Evolutionary conservation across 2,329 filamentous ascomycete genomes (phyloP), one percentile per base, ranked within the genome.

Genomic region (Pseudodiploospora longispora): DNA sequence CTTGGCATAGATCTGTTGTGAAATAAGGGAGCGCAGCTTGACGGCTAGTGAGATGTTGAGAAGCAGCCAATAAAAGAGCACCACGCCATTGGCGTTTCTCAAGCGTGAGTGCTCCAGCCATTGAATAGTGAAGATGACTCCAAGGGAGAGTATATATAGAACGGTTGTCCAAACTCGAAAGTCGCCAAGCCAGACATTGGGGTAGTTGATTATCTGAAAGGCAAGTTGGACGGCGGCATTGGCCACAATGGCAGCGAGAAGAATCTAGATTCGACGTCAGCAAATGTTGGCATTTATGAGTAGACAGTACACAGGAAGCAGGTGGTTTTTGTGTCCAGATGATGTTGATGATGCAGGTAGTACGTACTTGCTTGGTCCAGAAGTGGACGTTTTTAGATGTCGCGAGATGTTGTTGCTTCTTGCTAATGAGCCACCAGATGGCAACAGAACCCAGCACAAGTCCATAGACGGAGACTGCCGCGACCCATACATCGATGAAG

Each of bases 401-500:
- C 1, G 78, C 76, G 42, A 80, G 59, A 27, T 57, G 47, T 33
- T 82, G 72, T 42, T 78, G 75, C 58, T 81, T 83, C 65, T 79
- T 85, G 54, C 74, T 80, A 44, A 89, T 63, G 42, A 97, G 71
- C 71, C 87, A 87, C 80, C 83, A 91, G 36, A 95, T 68, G 30
- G 91, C 88, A 38, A 82, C 74, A 6, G 81, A 74, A 46, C 93
- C 93, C 50, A 83, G 75, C 27, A 96, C 44, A 27, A 96, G 72
- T 10, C 91, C 90, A 68, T 84, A 94, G 10, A 74, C 74, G 6
- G 87, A 87, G 29, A 95, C 86, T 2, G 75, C 68, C 31, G 85
- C 80, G 47, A 97, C 79, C 80, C 87, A 90, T 27, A 95, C 79
- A 62, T 98, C 94, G 57, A 97, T 82, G 61, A 98, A 98, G 71